A percentile compares a stretch with the other conserved stretches of the same genome.
phyloP scores from a whole-genome alignment of 2,329 filamentous ascomycete genomes.

The Zasmidium cellare region DNA sequence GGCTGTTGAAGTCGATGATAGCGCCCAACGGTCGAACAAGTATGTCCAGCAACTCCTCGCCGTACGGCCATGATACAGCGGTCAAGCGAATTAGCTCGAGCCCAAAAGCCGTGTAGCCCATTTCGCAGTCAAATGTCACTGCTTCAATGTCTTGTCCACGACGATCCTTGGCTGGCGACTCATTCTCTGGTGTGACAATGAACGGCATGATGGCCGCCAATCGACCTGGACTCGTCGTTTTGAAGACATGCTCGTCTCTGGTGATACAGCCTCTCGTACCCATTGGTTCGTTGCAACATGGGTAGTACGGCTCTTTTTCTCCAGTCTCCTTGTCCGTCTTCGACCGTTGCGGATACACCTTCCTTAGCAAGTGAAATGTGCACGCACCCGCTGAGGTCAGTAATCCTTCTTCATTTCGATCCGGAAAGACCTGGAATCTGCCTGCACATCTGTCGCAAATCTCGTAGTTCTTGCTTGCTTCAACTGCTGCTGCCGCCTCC shows the following conservation, averaged over 20 bases:
- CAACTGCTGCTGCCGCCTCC: conserved; percentile 64
- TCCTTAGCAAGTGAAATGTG: conserved; percentile 75
- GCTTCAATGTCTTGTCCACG: conserved; percentile 49
- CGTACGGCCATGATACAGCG: conserved; percentile 80
- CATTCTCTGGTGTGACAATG: conserved; percentile 70
- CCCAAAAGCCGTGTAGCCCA: conserved; percentile 89
- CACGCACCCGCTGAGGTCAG: conserved; percentile 77
- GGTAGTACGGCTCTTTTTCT: conserved; percentile 63
- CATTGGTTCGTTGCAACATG: conserved; percentile 75
- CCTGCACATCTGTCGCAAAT: conserved; percentile 82
- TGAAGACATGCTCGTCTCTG: conserved; percentile 79
- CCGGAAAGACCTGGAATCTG: conserved; percentile 90
- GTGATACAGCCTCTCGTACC: conserved; percentile 78
- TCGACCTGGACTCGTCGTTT: conserved; percentile 71
- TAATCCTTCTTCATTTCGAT: conserved; percentile 74
- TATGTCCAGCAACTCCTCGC: conserved; percentile 74
- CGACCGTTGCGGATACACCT: conserved; percentile 58
- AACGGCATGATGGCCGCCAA: conserved; percentile 81
- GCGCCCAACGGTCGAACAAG: conserved; percentile 82
- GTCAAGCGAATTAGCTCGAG: conserved; percentile 89
- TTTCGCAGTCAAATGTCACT: conserved; percentile 92
- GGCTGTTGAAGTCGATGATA: conserved; percentile 85
- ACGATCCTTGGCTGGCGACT: conserved; percentile 44
- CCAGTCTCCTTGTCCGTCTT: conserved; percentile 57
- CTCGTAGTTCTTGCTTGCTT: conserved; percentile 75